Evolutionary conservation across 371 early-diverging fungal species (phyloP).

Genomic region (Mucor lusitanicus): DNA sequence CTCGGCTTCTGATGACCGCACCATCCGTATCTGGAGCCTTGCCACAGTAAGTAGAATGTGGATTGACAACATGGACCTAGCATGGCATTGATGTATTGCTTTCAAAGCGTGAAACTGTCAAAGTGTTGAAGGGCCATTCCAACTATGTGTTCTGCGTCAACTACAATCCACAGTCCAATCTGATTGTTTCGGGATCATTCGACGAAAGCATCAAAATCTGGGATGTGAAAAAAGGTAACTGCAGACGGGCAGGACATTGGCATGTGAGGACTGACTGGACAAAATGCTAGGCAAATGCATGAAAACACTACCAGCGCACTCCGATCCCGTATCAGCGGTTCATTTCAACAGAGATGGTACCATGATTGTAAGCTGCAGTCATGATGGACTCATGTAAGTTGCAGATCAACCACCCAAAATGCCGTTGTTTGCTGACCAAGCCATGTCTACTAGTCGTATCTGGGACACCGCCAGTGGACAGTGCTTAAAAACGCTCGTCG

Average conservation of each 20-base stretch:
- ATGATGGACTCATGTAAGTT: constrained; percentile 92
- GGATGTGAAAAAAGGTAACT: constrained; percentile 88
- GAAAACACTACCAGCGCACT: constrained; percentile 91
- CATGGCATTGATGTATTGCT: not conserved
- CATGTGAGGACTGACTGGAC: too few species aligned
- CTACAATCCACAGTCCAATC: constrained; percentile 90
- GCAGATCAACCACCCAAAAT: not conserved
- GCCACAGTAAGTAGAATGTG: constrained; percentile 54
- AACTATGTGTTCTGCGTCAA: constrained; percentile 97
- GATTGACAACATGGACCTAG: not conserved
- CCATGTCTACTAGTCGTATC: constrained; percentile 69
- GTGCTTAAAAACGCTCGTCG: constrained; percentile 93
- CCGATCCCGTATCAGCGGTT: constrained; percentile 95
- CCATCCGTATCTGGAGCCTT: constrained; percentile 89
- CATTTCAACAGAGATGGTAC: constrained; percentile 97
- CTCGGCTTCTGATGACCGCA: constrained; percentile 95
- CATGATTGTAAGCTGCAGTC: constrained; percentile 92
- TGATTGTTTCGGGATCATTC: constrained; percentile 97
- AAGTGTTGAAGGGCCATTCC: constrained; percentile 88
- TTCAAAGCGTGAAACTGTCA: constrained; percentile 68
- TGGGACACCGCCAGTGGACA: constrained; percentile 97
- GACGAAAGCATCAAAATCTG: constrained; percentile 97
- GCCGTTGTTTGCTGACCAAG: too few species aligned
- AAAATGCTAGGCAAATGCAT: constrained; percentile 76
- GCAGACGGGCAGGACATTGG: not conserved